Evolutionary conservation across 2,329 filamentous ascomycete species (phyloP), one percentile per base, ranked within the genome.

Genomic region (Beauveria asiatica): DNA sequence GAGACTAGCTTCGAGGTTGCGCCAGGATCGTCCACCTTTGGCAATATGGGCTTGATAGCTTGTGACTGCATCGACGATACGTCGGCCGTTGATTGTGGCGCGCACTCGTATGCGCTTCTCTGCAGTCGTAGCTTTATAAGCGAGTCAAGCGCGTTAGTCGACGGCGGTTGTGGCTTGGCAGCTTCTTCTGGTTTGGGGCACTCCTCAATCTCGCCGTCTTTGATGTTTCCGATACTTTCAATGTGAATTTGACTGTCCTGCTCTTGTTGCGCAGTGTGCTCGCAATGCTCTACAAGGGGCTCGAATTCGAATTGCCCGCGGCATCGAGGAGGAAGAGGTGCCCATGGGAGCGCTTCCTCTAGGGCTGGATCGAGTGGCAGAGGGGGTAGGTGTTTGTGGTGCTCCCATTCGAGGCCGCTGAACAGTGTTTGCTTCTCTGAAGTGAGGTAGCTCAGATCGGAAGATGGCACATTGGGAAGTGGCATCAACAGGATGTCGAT

Each of bases 1-100:
- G 63, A 64, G 2, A 75, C 57, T 2, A 75, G 63, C 25, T 61
- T 69, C 5, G 64, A 65, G 2, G 71, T 70, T 1, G 67, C 65
- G 25, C 64, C 64, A 8, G 63, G 39, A 21, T 70, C 66, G 13
- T 48, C 55, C 2, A 60, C 59, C 6, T 46, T 33, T 1, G 66
- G 62, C 6, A 70, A 58, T 7, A 62, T 45, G 27, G 25, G 10
- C 13, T 23, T 46, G 21, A 9, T 9, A 1, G 11, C 2, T 23
- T 21, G 25, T 16, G 16, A 30, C 19, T 23, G 33, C 8, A n/a
- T 27, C 19, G 37, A 44, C 10, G 21, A 16, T 7, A 1, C 11
- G 10, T 13, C 16, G 16, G n/a, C 2, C 16, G 17, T 16, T 25
- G 55, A 41, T 9, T 13, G 16, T 13, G 19, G 30, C 9, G 5